These are phyloP conservation scores for Phytophthora boehmeriae DNA, from an alignment of 352 stramenopile species.

Conservation along the genomic window DNA sequence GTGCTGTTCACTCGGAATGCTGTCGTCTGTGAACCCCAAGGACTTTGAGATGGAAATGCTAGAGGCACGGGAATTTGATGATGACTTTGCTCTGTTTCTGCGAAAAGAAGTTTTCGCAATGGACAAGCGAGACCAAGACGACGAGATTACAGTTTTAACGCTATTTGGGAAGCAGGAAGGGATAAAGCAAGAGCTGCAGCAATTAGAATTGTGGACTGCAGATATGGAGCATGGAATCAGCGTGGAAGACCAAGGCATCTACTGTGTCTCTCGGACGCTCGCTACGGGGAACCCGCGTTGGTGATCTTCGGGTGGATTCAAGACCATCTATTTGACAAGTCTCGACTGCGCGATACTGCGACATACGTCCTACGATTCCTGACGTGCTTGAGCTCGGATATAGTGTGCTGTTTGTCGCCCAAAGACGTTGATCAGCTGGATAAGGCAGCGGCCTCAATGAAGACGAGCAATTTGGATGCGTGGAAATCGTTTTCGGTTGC, in stretches of 20 bases:
- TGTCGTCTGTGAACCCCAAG: slow-evolving; percentile 47
- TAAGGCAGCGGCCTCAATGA: slow-evolving; percentile 20
- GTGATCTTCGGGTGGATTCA: slow-evolving; percentile 72
- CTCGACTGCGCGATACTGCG: slow-evolving; percentile 56
- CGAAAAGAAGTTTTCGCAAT: slow-evolving; percentile 51
- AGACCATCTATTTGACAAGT: slow-evolving; percentile 45
- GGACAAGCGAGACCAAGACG: slow-evolving; percentile 6
- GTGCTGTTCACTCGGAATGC: slow-evolving; percentile 55
- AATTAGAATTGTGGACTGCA: slow-evolving; percentile 46
- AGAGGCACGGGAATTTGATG: slow-evolving; percentile 59
- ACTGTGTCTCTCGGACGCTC: slow-evolving; percentile 32
- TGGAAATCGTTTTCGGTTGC: slow-evolving; percentile 48
- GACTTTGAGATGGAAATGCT: slow-evolving; percentile 69
- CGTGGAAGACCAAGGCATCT: slow-evolving; percentile 60
- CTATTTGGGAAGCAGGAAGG: slow-evolving; percentile 69
- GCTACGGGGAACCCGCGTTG: slow-evolving; percentile 15
- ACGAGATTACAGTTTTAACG: slow-evolving; percentile 40
- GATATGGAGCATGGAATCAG: slow-evolving; percentile 46
- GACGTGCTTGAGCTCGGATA: slow-evolving; percentile 50
- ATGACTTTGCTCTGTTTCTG: slow-evolving; percentile 66
- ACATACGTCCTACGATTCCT: slow-evolving; percentile 78
- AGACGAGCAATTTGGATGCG: slow-evolving; percentile 34
- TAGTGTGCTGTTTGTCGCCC: slow-evolving; percentile 56
- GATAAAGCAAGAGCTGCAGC: slow-evolving; percentile 47
- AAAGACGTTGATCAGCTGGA: slow-evolving; percentile 42